These are phyloP conservation scores for Metschnikowia kofuensis DNA, from an alignment of 805 yeast species.

Conservation along the genomic window DNA sequence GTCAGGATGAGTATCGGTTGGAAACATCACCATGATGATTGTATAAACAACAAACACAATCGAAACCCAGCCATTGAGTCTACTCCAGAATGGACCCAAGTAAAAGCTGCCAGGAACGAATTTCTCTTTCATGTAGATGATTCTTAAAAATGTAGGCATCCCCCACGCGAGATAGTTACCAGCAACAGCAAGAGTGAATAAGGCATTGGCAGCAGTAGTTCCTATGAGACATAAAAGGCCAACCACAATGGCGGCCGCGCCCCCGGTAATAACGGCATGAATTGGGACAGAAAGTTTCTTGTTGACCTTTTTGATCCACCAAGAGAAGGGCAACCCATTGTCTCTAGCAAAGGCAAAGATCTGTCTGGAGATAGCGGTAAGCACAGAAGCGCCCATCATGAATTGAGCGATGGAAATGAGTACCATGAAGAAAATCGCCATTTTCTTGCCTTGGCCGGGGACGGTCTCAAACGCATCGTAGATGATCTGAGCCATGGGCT, in stretches of 20 bases:
- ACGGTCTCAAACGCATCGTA: constrained; percentile 47
- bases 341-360: constrained; percentile 77
- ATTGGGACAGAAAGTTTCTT: constrained; percentile 58
- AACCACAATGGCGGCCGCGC: constrained; percentile 44
- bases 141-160: constrained; percentile 50
- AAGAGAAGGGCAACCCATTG: constrained; percentile 60
- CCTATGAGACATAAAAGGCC: constrained; percentile 62
- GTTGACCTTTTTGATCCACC: constrained; percentile 54
- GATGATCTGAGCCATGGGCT: constrained; percentile 64
- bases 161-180: constrained; percentile 66
- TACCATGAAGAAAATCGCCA: constrained; percentile 65
- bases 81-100: constrained; percentile 50
- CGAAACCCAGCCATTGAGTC: constrained; percentile 44
- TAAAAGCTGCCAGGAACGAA: constrained; percentile 68
- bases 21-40: constrained; percentile 61
- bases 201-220: constrained; percentile 60
- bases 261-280: constrained; percentile 52
- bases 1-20: constrained; percentile 41
- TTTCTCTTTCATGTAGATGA: constrained; percentile 43
- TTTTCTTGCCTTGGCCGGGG: constrained; percentile 44
- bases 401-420: constrained; percentile 59
- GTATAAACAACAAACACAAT: constrained; percentile 50
- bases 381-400: constrained; percentile 61
- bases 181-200: constrained; percentile 61
- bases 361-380: constrained; percentile 67